A percentile compares a stretch with the other conserved stretches of the same genome.
These are phyloP conservation scores for Vigna unguiculata DNA, from an alignment of 306 rosid species.

Conservation along the genomic window DNA sequence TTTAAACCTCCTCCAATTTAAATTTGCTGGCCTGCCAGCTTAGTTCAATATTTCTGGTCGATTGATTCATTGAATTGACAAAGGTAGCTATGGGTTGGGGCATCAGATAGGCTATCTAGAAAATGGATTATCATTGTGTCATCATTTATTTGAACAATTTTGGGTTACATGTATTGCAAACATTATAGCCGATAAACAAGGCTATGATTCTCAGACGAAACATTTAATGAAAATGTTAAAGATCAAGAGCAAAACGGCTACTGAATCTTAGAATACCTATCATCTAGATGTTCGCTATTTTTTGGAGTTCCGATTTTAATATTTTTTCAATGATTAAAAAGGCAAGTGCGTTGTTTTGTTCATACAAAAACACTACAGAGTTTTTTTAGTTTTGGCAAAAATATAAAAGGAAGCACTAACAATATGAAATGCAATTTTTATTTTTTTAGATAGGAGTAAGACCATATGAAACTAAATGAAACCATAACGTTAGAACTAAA, in stretches of 20 bases:
- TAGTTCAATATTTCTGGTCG: not conserved
- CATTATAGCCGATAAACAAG: conserved; percentile 13
- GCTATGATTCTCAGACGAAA: conserved; percentile 11
- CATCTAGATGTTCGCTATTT: not conserved
- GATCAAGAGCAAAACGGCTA: conserved; percentile 15
- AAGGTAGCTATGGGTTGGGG: conserved; percentile 27
- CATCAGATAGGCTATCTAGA: conserved; percentile 23
- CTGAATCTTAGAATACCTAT: not conserved
- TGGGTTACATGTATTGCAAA: conserved; percentile 23
- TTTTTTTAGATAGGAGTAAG: not conserved
- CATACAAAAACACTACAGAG: conserved; percentile 1
- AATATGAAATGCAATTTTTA: not conserved
- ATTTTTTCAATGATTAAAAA: conserved; percentile 7
- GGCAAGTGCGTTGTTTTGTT: not conserved
- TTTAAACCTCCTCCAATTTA: conserved; percentile 22
- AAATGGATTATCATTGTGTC: conserved; percentile 10
- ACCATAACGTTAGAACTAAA: not conserved
- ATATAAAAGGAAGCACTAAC: not conserved
- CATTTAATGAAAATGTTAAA: conserved; percentile 31
- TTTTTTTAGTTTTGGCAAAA: not conserved
- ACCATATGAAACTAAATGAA: not conserved
- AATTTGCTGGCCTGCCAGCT: conserved; percentile 28
- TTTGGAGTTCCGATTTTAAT: not conserved
- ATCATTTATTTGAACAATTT: conserved; percentile 29
- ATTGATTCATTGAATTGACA: not conserved